Conservation (phyloP, 306 rosid genomes). For the Rubus idaeus region DNA sequence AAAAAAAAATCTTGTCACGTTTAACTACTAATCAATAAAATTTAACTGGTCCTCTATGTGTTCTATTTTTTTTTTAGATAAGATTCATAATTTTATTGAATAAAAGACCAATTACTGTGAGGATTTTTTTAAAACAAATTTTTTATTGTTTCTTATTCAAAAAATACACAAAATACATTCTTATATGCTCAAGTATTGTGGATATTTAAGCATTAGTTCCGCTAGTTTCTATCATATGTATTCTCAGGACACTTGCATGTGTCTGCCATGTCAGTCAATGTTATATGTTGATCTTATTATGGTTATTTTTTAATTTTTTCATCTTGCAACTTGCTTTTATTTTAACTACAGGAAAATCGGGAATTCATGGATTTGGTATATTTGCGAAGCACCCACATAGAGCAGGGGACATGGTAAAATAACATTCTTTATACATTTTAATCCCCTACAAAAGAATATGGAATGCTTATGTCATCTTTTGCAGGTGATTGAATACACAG, state of each 20-base stretch:
- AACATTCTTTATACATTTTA: conserved; percentile 18
- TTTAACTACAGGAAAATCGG: conserved; percentile 71
- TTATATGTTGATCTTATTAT: background rate
- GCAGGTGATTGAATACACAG: conserved; percentile 92
- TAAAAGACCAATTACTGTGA: background rate
- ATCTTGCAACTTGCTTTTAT: conserved; percentile 2
- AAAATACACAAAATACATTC: background rate
- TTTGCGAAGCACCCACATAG: conserved; percentile 93
- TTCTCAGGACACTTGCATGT: conserved; percentile 5
- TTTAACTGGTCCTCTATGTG: background rate
- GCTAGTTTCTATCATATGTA: conserved; percentile 1
- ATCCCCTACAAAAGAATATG: conserved; percentile 16
- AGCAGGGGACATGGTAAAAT: conserved; percentile 97
- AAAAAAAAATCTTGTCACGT: background rate
- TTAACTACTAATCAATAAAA: background rate
- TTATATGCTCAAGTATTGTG: background rate
- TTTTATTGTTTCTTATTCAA: too few relatives aligned
- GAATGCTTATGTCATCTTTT: conserved; percentile 27
- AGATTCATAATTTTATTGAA: background rate
- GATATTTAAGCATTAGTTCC: background rate
- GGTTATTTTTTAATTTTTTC: background rate
- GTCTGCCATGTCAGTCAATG: background rate
- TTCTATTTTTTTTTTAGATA: background rate
- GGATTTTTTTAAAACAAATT: too few relatives aligned
- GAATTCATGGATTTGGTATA: conserved; percentile 99